These are phyloP conservation scores for Yamadazyma atlantica DNA, from an alignment of 1,139 yeast species.

Conservation along the genomic window DNA sequence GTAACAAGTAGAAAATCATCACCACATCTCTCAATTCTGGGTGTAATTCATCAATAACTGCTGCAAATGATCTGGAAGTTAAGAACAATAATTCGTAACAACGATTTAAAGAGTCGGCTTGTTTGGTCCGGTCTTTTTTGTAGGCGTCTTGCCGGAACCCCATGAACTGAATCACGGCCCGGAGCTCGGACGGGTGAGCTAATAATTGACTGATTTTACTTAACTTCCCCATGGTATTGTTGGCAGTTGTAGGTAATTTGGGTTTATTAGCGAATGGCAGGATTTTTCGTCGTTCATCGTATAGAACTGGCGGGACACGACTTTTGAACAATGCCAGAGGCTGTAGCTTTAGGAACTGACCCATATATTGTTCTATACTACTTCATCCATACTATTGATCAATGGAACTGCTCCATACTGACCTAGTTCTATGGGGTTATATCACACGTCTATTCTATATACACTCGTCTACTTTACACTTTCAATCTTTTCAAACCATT, in stretches of 20 bases:
- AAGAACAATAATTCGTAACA: slow-evolving; percentile 67
- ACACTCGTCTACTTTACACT: slow-evolving; percentile 11
- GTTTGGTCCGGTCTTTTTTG: slow-evolving; percentile 25
- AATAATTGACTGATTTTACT: slow-evolving; percentile 44
- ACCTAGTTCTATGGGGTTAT: too few relatives aligned
- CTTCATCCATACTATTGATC: too few relatives aligned
- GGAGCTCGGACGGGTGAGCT: slow-evolving; percentile 71
- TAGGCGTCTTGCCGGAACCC: slow-evolving; percentile 56
- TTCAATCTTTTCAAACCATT: slow-evolving; percentile 65
- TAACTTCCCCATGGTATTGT: slow-evolving; percentile 74
- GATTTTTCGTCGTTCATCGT: slow-evolving; percentile 3
- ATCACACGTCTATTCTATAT: neutral
- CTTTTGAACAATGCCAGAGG: too few relatives aligned
- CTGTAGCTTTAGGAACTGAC: too few relatives aligned
- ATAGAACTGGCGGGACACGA: too few relatives aligned
- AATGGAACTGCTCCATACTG: too few relatives aligned
- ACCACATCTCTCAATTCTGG: slow-evolving; percentile 85
- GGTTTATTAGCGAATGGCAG: too few relatives aligned
- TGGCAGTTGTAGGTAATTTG: too few relatives aligned
- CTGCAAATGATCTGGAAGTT: slow-evolving; percentile 90
- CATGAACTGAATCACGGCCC: slow-evolving; percentile 62
- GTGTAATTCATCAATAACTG: slow-evolving; percentile 87
- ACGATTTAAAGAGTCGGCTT: slow-evolving; percentile 49
- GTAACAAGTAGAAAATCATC: slow-evolving; percentile 78
- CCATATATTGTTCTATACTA: too few relatives aligned